Evolutionary conservation across 129 eudicot genomes (phyloP).

Genomic region (Solidago caesia): DNA sequence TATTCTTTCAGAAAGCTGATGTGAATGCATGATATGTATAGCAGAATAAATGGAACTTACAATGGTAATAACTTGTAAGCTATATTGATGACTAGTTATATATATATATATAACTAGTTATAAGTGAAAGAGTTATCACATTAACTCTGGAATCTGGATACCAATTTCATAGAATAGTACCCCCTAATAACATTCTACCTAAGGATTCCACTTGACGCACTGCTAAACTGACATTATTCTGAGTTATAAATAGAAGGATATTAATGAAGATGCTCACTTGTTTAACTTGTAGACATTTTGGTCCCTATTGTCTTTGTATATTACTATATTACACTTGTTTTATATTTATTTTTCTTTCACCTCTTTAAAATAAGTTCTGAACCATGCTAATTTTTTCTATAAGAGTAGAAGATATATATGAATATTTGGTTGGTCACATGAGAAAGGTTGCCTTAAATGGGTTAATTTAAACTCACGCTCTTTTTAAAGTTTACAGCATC

Average conservation of each 20-base stretch:
- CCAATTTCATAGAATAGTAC: not conserved
- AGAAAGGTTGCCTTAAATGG: not conserved
- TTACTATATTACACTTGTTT: not conserved
- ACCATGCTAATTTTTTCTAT: not conserved
- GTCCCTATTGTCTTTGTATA: not conserved
- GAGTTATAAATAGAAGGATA: not conserved
- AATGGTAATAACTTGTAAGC: not conserved
- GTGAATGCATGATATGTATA: not conserved
- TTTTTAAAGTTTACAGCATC: not conserved
- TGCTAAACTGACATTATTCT: not conserved
- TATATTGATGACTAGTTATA: not conserved
- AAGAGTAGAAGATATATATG: not conserved
- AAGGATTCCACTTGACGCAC: not conserved
- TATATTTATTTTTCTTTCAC: not conserved
- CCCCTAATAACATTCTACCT: not conserved
- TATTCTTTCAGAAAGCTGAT: not conserved
- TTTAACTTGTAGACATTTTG: conserved; percentile 4
- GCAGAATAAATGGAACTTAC: conserved; percentile 6
- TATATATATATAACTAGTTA: not conserved
- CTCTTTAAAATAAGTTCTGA: not conserved
- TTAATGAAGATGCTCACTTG: not conserved
- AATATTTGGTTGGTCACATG: not conserved
- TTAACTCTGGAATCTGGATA: not conserved
- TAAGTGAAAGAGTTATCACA: not conserved
- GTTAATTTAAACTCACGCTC: not conserved